Percentiles rank a stretch among this genome's conserved stretches.
Conservation (phyloP, 2,329 filamentous ascomycete genomes). For the Fusarium sp. region DNA sequence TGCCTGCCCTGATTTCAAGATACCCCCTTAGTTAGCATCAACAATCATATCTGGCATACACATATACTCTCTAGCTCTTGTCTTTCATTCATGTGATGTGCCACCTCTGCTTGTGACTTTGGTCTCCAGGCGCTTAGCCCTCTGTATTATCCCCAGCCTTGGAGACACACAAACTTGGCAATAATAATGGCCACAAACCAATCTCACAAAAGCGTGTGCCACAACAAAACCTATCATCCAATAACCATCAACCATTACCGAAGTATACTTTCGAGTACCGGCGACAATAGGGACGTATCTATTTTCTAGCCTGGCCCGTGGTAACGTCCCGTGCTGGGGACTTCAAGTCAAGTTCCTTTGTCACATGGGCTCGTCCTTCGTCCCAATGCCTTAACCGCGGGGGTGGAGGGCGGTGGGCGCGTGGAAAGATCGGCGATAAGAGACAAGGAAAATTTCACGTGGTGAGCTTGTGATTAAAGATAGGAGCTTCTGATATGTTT, state of each 20-base stretch:
- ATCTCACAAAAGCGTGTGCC: slow-evolving; percentile 23
- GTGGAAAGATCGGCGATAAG: slow-evolving; percentile 25
- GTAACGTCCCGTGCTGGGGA: slow-evolving; percentile 35
- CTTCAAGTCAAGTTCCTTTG: slow-evolving; percentile 11
- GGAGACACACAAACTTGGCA: neutral
- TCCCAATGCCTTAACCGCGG: slow-evolving; percentile 33
- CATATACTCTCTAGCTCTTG: slow-evolving; percentile 3
- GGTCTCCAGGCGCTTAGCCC: neutral
- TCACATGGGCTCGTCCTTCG: slow-evolving; percentile 24
- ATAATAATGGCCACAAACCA: slow-evolving; percentile 18
- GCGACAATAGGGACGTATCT: slow-evolving; percentile 23
- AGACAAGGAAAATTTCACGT: slow-evolving; percentile 9
- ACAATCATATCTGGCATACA: slow-evolving; percentile 26
- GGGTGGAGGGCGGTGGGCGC: slow-evolving; percentile 26
- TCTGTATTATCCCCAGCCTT: neutral
- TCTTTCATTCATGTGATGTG: slow-evolving; percentile 27
- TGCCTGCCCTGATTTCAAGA: slow-evolving; percentile 39
- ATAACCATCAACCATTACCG: slow-evolving; percentile 7
- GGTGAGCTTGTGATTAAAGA: slow-evolving; percentile 9
- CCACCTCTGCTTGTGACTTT: slow-evolving; percentile 14
- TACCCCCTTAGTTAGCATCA: slow-evolving; percentile 41
- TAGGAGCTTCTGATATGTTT: neutral
- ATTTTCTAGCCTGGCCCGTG: slow-evolving; percentile 37
- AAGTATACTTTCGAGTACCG: slow-evolving; percentile 18
- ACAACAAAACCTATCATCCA: slow-evolving; percentile 23